Conservation (phyloP, 441 rosid species). For the Bocquillonia castaneifolia region DNA sequence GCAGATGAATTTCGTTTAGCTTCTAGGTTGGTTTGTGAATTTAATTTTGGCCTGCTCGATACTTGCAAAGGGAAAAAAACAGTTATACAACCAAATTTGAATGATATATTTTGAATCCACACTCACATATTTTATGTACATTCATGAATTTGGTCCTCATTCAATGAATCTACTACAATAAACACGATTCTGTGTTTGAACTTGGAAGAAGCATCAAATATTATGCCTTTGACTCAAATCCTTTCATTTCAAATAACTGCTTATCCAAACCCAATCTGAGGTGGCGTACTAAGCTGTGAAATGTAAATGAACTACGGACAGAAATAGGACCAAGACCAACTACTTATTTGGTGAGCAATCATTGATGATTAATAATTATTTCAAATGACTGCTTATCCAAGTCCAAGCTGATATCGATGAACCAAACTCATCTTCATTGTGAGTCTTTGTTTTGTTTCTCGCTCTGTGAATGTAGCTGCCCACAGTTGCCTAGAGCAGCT, state of each 20-base stretch:
- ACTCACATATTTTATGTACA: background rate
- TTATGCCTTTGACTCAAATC: background rate
- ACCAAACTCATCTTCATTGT: too few relatives aligned
- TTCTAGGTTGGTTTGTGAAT: background rate
- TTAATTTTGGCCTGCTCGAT: background rate
- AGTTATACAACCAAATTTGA: background rate
- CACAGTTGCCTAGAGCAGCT: too few relatives aligned
- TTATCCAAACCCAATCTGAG: background rate
- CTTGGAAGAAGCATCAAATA: background rate
- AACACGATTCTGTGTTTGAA: too few relatives aligned
- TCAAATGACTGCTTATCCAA: too few relatives aligned
- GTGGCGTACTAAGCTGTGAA: background rate
- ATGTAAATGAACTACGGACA: background rate
- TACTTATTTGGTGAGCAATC: background rate
- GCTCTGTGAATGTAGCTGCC: too few relatives aligned
- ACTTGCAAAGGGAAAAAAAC: background rate
- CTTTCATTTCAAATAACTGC: background rate
- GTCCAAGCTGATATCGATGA: too few relatives aligned
- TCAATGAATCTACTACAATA: background rate
- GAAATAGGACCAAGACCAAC: background rate
- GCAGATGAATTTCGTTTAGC: background rate
- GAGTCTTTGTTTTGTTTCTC: too few relatives aligned
- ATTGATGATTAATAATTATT: background rate
- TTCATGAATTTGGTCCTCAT: background rate
- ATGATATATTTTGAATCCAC: background rate